Conservation (phyloP, 1,284 basidiomycete genomes). For the Puccinia polysora region DNA sequence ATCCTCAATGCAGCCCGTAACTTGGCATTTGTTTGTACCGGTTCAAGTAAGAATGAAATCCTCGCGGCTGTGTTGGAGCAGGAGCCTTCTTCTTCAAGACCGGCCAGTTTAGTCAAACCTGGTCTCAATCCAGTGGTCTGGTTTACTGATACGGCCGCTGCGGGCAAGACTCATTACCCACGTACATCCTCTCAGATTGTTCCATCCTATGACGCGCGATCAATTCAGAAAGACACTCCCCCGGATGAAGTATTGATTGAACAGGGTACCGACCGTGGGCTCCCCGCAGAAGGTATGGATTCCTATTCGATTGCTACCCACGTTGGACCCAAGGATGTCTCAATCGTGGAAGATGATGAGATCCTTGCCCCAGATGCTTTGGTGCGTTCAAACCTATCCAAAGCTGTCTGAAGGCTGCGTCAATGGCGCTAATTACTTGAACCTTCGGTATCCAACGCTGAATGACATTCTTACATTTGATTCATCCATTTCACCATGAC, state of each 20-base stretch:
- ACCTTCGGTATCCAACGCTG: too few relatives aligned
- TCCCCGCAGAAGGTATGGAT: slow-evolving; percentile 4
- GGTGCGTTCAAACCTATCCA: background rate
- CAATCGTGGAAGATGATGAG: background rate
- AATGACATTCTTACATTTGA: too few relatives aligned
- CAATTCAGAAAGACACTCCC: background rate
- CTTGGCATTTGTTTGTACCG: slow-evolving; percentile 52
- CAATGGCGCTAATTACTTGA: too few relatives aligned
- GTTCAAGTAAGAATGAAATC: slow-evolving; percentile 53
- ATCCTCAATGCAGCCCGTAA: slow-evolving; percentile 50
- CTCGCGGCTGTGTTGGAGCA: slow-evolving; percentile 65
- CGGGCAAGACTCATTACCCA: background rate
- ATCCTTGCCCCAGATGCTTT: background rate
- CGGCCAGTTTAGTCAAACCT: slow-evolving; percentile 33
- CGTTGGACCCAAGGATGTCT: background rate
- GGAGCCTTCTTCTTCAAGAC: slow-evolving; percentile 56
- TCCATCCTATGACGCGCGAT: background rate
- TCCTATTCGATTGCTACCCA: background rate
- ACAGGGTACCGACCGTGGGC: background rate
- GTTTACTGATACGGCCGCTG: slow-evolving; percentile 32
- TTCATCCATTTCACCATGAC: too few relatives aligned
- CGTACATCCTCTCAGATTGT: background rate
- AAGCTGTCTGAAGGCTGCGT: too few relatives aligned
- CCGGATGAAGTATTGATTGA: background rate
- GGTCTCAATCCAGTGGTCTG: slow-evolving; percentile 7